Evolutionary conservation across 352 stramenopile genomes (phyloP).

Genomic region (Phytopythium montanum): DNA sequence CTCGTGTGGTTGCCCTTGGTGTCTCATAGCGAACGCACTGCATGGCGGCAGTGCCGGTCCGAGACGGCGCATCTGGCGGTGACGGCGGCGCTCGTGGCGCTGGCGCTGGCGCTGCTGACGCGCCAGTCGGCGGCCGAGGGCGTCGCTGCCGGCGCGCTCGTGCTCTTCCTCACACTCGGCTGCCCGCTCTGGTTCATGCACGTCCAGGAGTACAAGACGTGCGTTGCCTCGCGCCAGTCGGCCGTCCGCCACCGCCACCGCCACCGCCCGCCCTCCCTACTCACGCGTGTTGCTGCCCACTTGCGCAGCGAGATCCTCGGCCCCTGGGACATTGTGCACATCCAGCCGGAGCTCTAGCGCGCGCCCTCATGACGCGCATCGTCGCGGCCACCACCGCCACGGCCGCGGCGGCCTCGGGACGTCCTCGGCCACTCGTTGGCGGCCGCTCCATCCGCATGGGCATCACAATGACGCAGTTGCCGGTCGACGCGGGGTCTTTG

Average conservation of each 20-base stretch:
- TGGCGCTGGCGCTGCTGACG: constrained; percentile 74
- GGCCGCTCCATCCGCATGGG: no score
- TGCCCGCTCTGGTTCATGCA: constrained; percentile 90
- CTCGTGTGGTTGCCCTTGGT: neutral
- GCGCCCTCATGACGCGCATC: no score
- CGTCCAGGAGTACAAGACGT: constrained; percentile 91
- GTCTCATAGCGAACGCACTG: constrained; percentile 1
- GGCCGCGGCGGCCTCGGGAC: no score
- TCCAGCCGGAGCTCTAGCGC: constrained; percentile 41
- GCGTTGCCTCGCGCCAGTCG: constrained; percentile 21
- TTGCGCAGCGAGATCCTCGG: constrained; percentile 78
- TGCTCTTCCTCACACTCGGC: constrained; percentile 82
- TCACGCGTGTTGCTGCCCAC: constrained; percentile 21
- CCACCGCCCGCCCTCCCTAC: constrained; percentile 12
- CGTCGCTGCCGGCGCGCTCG: constrained; percentile 51
- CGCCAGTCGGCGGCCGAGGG: constrained; percentile 65
- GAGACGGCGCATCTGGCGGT: constrained; percentile 69
- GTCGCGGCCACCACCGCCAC: no score
- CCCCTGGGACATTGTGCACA: constrained; percentile 90
- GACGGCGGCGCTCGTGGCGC: constrained; percentile 58
- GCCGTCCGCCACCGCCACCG: no score
- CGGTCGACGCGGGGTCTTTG: no score
- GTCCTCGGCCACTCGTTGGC: no score
- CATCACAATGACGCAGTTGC: no score
- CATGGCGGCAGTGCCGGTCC: constrained; percentile 39